Conservation (phyloP, 768 basidiomycete species). For the Kwoniella europaea region DNA sequence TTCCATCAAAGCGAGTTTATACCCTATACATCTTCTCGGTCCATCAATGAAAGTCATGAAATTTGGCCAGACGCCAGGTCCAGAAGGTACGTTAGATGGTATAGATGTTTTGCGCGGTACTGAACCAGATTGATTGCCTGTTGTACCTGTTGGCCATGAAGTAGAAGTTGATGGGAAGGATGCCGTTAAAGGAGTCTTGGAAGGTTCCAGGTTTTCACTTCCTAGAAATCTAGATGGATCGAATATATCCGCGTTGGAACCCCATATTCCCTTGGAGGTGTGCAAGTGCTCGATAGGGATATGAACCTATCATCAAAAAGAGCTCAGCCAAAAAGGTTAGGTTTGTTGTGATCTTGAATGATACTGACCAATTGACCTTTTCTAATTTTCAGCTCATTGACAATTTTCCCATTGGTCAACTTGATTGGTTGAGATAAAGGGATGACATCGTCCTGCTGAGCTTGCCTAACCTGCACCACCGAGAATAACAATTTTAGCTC, state of each 20-base stretch:
- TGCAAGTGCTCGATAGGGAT: slow-evolving; percentile 41
- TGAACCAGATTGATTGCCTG: background rate
- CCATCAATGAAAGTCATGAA: slow-evolving; percentile 46
- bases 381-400: slow-evolving; percentile 30
- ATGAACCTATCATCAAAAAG: slow-evolving; percentile 8
- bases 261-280: slow-evolving; percentile 33
- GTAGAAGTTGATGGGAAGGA: background rate
- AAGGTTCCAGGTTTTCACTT: background rate
- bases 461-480: slow-evolving; percentile 30
- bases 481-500: background rate
- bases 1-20: slow-evolving; percentile 39
- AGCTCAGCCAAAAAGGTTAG: background rate
- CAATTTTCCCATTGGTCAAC: slow-evolving; percentile 19
- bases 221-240: slow-evolving; percentile 25
- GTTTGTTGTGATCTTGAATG: background rate
- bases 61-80: slow-evolving; percentile 38
- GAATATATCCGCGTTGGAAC: slow-evolving; percentile 27
- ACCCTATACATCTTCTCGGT: slow-evolving; percentile 40
- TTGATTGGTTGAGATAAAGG: slow-evolving; percentile 31
- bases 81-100: background rate
- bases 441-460: slow-evolving; percentile 37
- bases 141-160: background rate
- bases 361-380: slow-evolving; percentile 35
- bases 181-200: slow-evolving; percentile 8
- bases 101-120: slow-evolving; percentile 2